Percentiles rank a stretch among this genome's conserved stretches.
These are phyloP conservation scores for Xylariaceae sp. DNA, from an alignment of 2,329 filamentous ascomycete genomes.

Conservation along the genomic window DNA sequence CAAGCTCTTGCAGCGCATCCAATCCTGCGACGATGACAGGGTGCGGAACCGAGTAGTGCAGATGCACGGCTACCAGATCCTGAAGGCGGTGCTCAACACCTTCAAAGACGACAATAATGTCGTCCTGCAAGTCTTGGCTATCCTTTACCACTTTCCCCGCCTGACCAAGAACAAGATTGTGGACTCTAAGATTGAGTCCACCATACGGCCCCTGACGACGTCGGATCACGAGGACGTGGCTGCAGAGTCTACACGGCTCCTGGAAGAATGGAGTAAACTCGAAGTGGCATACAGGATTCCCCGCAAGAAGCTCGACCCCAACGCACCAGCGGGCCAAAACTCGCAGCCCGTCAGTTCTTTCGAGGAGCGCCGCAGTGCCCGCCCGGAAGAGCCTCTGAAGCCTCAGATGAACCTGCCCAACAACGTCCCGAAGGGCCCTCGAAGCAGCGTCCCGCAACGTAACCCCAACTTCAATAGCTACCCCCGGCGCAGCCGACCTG, in stretches of 20 bases:
- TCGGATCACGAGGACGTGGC: constrained; percentile 72
- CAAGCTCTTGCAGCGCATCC: constrained; percentile 85
- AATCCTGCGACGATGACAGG: constrained; percentile 77
- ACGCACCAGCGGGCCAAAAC: constrained; percentile 39
- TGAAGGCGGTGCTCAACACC: constrained; percentile 78
- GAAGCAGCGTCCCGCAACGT: constrained; percentile 53
- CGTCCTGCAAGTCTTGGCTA: constrained; percentile 80
- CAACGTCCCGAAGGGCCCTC: constrained; percentile 53
- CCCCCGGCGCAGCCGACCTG: constrained; percentile 50
- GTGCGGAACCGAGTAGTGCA: constrained; percentile 85
- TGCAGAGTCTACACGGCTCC: constrained; percentile 61
- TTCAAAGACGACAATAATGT: constrained; percentile 90
- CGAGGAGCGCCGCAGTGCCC: constrained; percentile 60
- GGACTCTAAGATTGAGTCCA: constrained; percentile 88
- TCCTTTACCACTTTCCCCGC: constrained; percentile 82
- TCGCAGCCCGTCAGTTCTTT: constrained; percentile 48
- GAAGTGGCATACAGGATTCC: constrained; percentile 91
- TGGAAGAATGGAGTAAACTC: constrained; percentile 83
- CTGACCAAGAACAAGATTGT: constrained; percentile 95
- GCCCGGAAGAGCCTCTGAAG: constrained; percentile 37
- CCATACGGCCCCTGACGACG: constrained; percentile 61
- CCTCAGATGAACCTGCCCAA: constrained; percentile 40
- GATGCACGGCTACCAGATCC: constrained; percentile 95
- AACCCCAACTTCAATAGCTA: constrained; percentile 44
- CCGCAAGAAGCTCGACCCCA: constrained; percentile 76